Evolutionary conservation across 129 eudicot species (phyloP), one percentile per base, ranked within the genome.

Genomic region (Gnaphalium uliginosum): DNA sequence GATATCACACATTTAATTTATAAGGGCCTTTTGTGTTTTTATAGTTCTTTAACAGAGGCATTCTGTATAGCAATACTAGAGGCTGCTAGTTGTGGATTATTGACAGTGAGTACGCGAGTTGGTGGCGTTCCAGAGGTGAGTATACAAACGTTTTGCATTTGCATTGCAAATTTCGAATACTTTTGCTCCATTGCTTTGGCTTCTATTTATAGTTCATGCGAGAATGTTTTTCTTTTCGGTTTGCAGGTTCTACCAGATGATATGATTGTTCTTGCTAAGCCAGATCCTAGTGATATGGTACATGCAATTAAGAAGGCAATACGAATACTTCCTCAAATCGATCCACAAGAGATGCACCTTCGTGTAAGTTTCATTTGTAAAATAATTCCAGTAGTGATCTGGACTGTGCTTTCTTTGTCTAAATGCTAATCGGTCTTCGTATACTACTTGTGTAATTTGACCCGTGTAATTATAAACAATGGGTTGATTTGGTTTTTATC

Each of bases 81-180:
- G 89, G 97, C 97, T 69, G 97, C 99, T 59, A 95, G 99, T 74
- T 95, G 99, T 74, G 99, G 99, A 81, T 76, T 95, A 71, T 53
- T 91, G 79, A 95, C 99, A 27, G 99, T 95, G 82, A 91, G 99
- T 68, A 95, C 99, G 43, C 88, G 97, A 9, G 99, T 95, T 27
- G 99, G 99, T 69, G 99, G 99, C 83, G 99, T 95, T 79, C 99
- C 99, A 72, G 99, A 95, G 99, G 99, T 77, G 85, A 75, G 88
- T n/a, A 18, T 60, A 25, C 56, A 24, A 15, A 56, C n/a, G 18
- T 72, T 74, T 33, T 81, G 15, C 37, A 48, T 62, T 68, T 79
- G 14, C 71, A 13, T 73, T 79, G 69, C 46, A 50, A 23, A 61
- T 19, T 24, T 27, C 72, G 53, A 29, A 27, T 66, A 8, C 62